These are phyloP conservation scores for Murraya paniculata DNA, from an alignment of 345 rosid genomes.

Conservation along the genomic window DNA sequence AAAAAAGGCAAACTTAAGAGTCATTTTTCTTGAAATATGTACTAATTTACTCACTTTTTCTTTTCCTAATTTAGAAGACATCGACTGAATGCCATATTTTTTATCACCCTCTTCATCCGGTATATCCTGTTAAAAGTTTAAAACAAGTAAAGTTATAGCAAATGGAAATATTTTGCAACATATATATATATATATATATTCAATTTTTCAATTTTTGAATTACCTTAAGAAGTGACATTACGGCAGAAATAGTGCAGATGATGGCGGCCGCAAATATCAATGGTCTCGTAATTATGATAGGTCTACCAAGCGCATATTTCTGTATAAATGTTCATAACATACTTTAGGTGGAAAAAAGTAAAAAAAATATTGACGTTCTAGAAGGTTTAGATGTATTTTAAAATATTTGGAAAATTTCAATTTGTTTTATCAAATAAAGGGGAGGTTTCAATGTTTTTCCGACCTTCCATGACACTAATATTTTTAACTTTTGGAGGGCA, in stretches of 20 bases:
- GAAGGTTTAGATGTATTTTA: too few relatives aligned
- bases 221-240: constrained; percentile 36
- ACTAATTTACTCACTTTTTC: constrained; percentile 20
- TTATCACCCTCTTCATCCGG: constrained; percentile 38
- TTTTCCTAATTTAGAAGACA: constrained; percentile 27
- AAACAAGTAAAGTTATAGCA: neutral
- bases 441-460: too few relatives aligned
- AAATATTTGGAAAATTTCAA: too few relatives aligned
- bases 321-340: neutral
- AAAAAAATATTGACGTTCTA: too few relatives aligned
- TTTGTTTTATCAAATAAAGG: too few relatives aligned
- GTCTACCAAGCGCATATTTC: constrained; percentile 37
- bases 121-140: constrained; percentile 25
- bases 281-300: constrained; percentile 18
- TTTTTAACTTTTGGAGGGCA: too few relatives aligned
- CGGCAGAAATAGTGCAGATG: constrained; percentile 32
- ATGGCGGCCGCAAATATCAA: constrained; percentile 30
- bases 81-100: constrained; percentile 24
- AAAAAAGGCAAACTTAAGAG: too few relatives aligned
- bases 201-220: neutral
- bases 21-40: neutral
- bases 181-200: too few relatives aligned
- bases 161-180: neutral
- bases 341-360: too few relatives aligned
- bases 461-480: too few relatives aligned